Base-by-base conservation (phyloP, 2,329 filamentous ascomycete species). In the Aspergillus cejpii region DNA sequence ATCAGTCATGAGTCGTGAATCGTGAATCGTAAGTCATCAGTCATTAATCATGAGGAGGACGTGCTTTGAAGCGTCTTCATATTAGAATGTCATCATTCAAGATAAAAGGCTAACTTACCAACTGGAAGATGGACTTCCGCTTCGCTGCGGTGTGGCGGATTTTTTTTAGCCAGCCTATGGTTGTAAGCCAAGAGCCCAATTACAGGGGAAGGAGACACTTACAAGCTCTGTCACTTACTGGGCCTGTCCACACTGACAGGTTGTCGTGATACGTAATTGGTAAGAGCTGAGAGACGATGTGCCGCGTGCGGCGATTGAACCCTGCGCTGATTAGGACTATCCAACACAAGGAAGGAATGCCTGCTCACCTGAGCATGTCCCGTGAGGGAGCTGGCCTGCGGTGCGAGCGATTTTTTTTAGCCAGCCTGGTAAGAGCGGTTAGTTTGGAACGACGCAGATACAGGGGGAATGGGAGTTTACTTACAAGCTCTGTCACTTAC, bases 161-260 rank as follows among this genome's bases (percentile, higher is more conserved):
- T 45, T 24, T 43, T 38, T 44, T 44, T 44, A 39, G 42, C 42
- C 42, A 44, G 42, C 42, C 42, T 40, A 21, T 17, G 23, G 37
- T 20, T 14, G 21, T 24, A 31, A 36, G 28, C 40, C 7, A 27
- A 7, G n/a, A 14, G 14, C 28, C n/a, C 28, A 3, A 31, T 6
- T 4, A 31, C 8, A 28, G 11, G 40, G 37, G 37, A 27, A 36
- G 12, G 11, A 11, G 12, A 17, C 36, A 42, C 52, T 43, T 48
- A 55, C 52, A 52, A 51, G 48, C 45, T 53, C 52, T 55, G 50
- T 54, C 51, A 54, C 52, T 51, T 48, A 51, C 50, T 53, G 48
- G 48, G 37, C 43, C 24, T 46, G 45, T 7, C 45, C 45, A 19
- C 31, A 38, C 26, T 28, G 36, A 40, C 21, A 45, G 43, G 36